Evolutionary conservation across 1,284 basidiomycete species (phyloP).

Genomic region (Violaceomyces palustris): DNA sequence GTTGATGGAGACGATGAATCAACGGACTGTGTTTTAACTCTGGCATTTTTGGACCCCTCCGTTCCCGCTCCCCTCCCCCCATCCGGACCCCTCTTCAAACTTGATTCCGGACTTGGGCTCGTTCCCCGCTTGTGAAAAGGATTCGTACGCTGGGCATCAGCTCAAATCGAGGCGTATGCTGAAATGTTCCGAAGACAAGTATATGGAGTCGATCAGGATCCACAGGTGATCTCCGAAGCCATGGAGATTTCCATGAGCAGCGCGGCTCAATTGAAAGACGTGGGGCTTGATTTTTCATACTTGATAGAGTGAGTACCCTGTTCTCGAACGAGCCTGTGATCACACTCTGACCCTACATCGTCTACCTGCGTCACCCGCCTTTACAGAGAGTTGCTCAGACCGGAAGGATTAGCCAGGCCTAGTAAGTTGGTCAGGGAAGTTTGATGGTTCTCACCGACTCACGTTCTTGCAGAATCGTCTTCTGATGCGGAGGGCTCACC

Average conservation of each 20-base stretch:
- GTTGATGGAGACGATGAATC: too few species aligned
- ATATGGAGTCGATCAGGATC: slow-evolving; percentile 58
- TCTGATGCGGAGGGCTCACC: not conserved
- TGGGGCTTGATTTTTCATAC: slow-evolving; percentile 32
- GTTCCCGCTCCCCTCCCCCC: too few species aligned
- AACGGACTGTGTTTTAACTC: too few species aligned
- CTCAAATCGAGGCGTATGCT: slow-evolving; percentile 76
- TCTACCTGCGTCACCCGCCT: slow-evolving; percentile 1
- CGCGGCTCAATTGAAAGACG: slow-evolving; percentile 36
- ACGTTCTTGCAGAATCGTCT: slow-evolving; percentile 6
- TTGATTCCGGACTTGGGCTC: too few species aligned
- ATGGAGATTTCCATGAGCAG: slow-evolving; percentile 29
- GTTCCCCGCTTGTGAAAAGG: slow-evolving; percentile 4
- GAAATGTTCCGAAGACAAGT: slow-evolving; percentile 86
- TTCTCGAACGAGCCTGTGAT: too few species aligned
- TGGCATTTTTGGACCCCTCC: too few species aligned
- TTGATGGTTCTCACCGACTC: slow-evolving; percentile 2
- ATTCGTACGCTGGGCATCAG: slow-evolving; percentile 89
- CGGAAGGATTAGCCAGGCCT: not conserved
- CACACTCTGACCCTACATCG: not conserved
- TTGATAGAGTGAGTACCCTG: slow-evolving; percentile 8
- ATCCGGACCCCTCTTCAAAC: too few species aligned
- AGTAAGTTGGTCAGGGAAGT: not conserved
- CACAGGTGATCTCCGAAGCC: slow-evolving; percentile 21
- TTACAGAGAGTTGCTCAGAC: not conserved